These are phyloP conservation scores for Lipomyces sp. DNA, from an alignment of 805 yeast genomes.

Conservation along the genomic window DNA sequence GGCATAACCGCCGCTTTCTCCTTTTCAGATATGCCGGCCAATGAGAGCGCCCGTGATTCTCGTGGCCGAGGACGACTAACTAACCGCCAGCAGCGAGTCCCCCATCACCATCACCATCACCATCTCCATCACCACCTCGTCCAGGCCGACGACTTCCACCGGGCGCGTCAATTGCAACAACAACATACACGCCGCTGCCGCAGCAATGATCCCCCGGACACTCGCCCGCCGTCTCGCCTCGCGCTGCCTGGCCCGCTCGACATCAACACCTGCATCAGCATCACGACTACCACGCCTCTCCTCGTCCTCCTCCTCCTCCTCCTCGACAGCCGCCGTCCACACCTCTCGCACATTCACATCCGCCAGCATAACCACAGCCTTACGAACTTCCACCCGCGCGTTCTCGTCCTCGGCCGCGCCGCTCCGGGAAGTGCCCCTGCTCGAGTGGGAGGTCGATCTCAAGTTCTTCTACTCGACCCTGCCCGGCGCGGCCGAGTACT, in stretches of 20 bases:
- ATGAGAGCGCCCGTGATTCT: constrained; percentile 7
- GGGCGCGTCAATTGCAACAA: too few species aligned
- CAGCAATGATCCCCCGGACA: not conserved
- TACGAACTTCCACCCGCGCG: not conserved
- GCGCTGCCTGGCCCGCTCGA: too few species aligned
- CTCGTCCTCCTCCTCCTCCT: not conserved
- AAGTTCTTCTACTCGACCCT: constrained; percentile 48
- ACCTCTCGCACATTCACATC: too few species aligned
- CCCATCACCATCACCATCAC: too few species aligned
- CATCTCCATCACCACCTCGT: too few species aligned
- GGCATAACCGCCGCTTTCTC: not conserved
- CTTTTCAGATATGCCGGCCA: not conserved
- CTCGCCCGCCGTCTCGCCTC: not conserved
- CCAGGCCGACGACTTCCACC: too few species aligned
- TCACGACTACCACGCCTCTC: constrained; percentile 1
- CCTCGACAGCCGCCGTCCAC: not conserved
- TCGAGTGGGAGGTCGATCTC: constrained; percentile 22
- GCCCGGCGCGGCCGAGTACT: constrained; percentile 63
- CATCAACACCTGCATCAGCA: too few species aligned
- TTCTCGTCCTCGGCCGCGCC: constrained; percentile 13
- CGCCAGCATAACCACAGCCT: not conserved
- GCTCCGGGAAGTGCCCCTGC: constrained; percentile 28
- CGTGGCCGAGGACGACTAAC: too few species aligned
- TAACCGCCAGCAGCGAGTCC: too few species aligned
- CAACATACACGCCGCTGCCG: not conserved